Evolutionary conservation across 192 early-diverging fungal species (phyloP).

Genomic region (Coemansia erecta): DNA sequence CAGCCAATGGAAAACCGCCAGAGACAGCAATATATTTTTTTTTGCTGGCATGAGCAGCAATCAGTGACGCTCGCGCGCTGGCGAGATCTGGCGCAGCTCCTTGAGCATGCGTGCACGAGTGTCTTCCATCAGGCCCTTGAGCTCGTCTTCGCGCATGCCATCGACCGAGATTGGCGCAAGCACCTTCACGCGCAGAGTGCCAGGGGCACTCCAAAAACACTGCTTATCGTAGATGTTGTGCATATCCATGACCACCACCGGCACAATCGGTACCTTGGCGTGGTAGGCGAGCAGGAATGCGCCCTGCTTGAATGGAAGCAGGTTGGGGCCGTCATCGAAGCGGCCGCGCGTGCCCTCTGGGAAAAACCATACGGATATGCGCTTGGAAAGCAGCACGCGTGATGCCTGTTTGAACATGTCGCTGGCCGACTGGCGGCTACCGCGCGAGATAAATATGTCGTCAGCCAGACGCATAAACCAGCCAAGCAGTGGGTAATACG

Average conservation of each 20-base stretch:
- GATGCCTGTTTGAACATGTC: constrained; percentile 78
- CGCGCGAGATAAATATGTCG: constrained; percentile 89
- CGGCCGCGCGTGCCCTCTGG: constrained; percentile 91
- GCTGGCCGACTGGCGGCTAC: constrained; percentile 77
- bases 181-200: constrained; percentile 44
- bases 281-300: constrained; percentile 95
- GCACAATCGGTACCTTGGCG: constrained; percentile 81
- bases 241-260: constrained; percentile 78
- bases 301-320: constrained; percentile 94
- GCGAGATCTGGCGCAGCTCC: constrained; percentile 41
- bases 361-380: constrained; percentile 85
- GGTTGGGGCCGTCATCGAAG: constrained; percentile 54
- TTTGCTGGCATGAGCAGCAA: neutral
- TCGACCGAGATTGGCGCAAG: constrained; percentile 49
- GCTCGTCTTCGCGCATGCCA: constrained; percentile 41
- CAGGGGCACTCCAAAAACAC: constrained; percentile 37
- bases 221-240: constrained; percentile 48
- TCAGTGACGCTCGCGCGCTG: constrained; percentile 23
- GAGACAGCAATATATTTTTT: too few relatives aligned
- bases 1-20: too few relatives aligned
- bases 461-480: constrained; percentile 70
- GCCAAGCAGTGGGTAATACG: constrained; percentile 76
- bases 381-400: constrained; percentile 68
- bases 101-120: constrained; percentile 50
- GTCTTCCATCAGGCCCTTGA: constrained; percentile 37